These are phyloP conservation scores for Grifola frondosa DNA, from an alignment of 1,284 basidiomycete species.

Conservation along the genomic window DNA sequence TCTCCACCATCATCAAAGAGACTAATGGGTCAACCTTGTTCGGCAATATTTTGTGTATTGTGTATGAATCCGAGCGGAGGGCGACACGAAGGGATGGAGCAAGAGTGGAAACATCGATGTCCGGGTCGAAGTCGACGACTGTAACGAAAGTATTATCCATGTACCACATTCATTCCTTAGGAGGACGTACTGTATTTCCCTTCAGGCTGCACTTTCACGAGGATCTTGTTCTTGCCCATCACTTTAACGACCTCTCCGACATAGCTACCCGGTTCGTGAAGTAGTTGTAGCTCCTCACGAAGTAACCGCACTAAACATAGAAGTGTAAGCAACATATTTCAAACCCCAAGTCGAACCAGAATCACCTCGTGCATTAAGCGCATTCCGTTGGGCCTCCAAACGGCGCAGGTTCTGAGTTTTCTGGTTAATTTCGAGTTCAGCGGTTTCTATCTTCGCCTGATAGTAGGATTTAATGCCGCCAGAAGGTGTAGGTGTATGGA, in stretches of 20 bases:
- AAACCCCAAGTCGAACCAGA: neutral
- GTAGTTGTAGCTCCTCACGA: constrained; percentile 90
- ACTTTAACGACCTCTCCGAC: constrained; percentile 98
- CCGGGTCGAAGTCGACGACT: constrained; percentile 94
- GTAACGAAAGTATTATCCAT: neutral
- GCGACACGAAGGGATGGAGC: constrained; percentile 92
- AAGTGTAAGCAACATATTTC: neutral
- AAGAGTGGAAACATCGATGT: constrained; percentile 81
- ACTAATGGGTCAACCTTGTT: constrained; percentile 96
- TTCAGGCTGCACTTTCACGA: constrained; percentile 98
- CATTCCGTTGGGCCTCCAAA: constrained; percentile 95
- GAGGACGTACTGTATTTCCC: constrained; percentile 87
- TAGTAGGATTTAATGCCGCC: constrained; percentile 87
- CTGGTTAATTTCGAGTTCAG: constrained; percentile 91
- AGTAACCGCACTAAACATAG: constrained; percentile 70
- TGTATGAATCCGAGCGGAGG: constrained; percentile 94
- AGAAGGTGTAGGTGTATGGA: constrained; percentile 46
- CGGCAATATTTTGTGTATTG: constrained; percentile 90
- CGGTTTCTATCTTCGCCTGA: constrained; percentile 92
- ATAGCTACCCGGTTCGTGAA: constrained; percentile 97
- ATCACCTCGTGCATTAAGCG: constrained; percentile 89
- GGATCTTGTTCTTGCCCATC: constrained; percentile 98
- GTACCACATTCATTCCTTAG: neutral
- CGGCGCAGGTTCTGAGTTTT: constrained; percentile 96
- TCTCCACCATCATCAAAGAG: constrained; percentile 99